Conservation (phyloP, 495 filamentous ascomycete species). For the Aspergillus cavernicola region DNA sequence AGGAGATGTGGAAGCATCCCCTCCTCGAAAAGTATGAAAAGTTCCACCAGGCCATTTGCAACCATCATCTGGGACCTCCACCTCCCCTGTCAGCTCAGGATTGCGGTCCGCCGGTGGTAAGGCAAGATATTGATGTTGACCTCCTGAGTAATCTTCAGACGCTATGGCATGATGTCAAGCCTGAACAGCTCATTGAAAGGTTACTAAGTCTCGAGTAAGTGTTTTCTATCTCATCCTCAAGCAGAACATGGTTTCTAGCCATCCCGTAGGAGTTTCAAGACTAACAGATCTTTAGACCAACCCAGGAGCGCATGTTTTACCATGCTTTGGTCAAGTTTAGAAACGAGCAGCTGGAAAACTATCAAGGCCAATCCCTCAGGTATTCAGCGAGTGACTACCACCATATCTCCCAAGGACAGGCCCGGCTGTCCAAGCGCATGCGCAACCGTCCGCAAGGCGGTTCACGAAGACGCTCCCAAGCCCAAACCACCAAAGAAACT, state of each 20-base stretch:
- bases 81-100: conserved; percentile 50
- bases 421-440: conserved; percentile 44
- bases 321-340: conserved; percentile 73
- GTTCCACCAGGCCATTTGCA: conserved; percentile 47
- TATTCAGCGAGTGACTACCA: conserved; percentile 88
- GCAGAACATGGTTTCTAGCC: too few relatives aligned
- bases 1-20: conserved; percentile 78
- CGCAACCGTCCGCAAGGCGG: conserved; percentile 30
- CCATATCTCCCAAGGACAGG: conserved; percentile 56
- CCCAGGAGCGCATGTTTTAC: conserved; percentile 91
- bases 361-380: conserved; percentile 62
- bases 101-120: conserved; percentile 48
- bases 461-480: conserved; percentile 58
- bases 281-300: conserved; percentile 50
- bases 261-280: too few relatives aligned
- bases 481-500: conserved; percentile 55
- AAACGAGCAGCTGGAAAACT: conserved; percentile 80
- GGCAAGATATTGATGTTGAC: conserved; percentile 67
- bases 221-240: not conserved
- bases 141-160: conserved; percentile 79
- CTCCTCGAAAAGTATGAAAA: conserved; percentile 77
- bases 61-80: conserved; percentile 50
- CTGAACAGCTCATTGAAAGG: conserved; percentile 63
- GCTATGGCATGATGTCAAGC: conserved; percentile 78
- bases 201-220: conserved; percentile 68